Base-by-base conservation (phyloP, 371 early-diverging fungal genomes). In the Massospora cicadina region DNA sequence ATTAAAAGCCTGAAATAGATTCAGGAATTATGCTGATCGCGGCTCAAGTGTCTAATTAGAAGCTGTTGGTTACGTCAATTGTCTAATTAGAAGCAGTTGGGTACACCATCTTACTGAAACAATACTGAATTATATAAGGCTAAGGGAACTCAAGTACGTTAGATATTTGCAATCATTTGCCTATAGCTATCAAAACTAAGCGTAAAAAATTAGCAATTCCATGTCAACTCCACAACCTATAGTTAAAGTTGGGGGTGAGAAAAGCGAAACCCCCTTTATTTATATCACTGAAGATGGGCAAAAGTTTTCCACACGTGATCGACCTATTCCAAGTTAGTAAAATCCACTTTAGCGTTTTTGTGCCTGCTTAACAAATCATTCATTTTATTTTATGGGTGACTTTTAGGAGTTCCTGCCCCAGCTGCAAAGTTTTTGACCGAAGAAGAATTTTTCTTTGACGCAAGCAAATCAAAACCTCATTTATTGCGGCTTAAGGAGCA, bases 401-500 rank as follows among this genome's bases (percentile, higher is more conserved):
- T 2, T 33, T 33, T 68, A 78, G 78, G 76, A 62, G 78, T 81
- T 31, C 76, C 75, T 60, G 75, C 79, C 53, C 80, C 79, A n/a
- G 79, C 81, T 43, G 76, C 79, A 54, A 55, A 72, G 28, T 71
- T 71, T 28, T 77, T 79, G 5, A 77, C 76, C 1, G 70, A 78
- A 58, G 79, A 81, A 24, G 75, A 81, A 68, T 76, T 75, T 54
- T 76, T 68, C 62, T 68, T 89, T 71, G 68, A 81, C 74, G 74
- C 81, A 71, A 74, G 81, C 70, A 75, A 81, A 75, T 79, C 79
- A 74, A 75, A 86, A 65, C 93, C 93, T 1, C 81, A 93, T 70
- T 70, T 87, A 32, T 82, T 72, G 24, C 89, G 90, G 68, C 75
- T 97, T 64, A 89, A 85, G 71, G 77, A 86, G 61, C 93, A 92